Base-by-base conservation (phyloP, 2,329 filamentous ascomycete genomes). In the Alternaria sp. region DNA sequence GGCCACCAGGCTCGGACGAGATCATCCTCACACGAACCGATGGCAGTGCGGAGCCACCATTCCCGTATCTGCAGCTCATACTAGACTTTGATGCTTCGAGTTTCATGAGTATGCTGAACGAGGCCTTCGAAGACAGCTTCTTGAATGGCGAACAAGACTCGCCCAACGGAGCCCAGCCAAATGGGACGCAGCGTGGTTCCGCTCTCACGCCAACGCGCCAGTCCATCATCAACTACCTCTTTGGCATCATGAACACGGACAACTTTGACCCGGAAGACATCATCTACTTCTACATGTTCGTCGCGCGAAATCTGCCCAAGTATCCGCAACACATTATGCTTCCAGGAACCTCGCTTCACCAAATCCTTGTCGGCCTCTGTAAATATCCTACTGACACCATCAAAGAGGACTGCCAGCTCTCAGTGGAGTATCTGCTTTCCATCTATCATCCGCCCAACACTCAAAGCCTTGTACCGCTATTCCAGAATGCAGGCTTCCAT, bases 221-320 rank as follows among this genome's bases (percentile, higher is more conserved):
- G 78, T 97, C 96, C 71, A 88, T 99, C 61, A 86, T 97, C 66
- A 94, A 92, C 47, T 96, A 97, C 57, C 81, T 99, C 59, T 85
- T 96, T 11, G 93, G 97, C 75, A 90, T 97, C 28, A 96, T 99
- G 92, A 91, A 89, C 51, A 81, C 88, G 0, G 83, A 85, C 4
- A 88, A 91, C 47, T 98, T 97, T 78, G 86, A 88, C 0, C 80
- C 89, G 0, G 88, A 91, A 62, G 93, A 98, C 73, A 94, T 91
- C 12, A 92, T 99, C 57, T 99, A 97, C 78, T 86, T 99, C 44
- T 93, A 99, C 79, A 99, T 99, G 93, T 99, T 99, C 74, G 91
- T 99, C 74, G 94, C 95, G 18, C 89, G 95, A 57, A 99, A 97
- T 75, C 81, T 99, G 51, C 92, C 96, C 4, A 99, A 99, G 77